Evolutionary conservation across 2,329 filamentous ascomycete species (phyloP).

Genomic region (Exophiala xenobiotica): DNA sequence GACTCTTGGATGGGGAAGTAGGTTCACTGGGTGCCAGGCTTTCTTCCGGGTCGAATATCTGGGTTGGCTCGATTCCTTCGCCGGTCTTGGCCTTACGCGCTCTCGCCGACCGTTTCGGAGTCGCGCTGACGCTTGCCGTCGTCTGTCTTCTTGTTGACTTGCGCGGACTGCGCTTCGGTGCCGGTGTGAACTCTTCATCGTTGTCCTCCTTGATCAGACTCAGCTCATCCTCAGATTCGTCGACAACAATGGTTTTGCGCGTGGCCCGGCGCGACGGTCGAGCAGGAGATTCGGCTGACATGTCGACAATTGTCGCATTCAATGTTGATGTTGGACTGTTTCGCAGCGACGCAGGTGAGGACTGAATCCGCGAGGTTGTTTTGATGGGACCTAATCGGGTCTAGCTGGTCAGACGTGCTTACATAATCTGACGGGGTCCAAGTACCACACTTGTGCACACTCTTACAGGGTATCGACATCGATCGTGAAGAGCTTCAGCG

Average conservation of each 20-base stretch:
- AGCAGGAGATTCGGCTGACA: constrained; percentile 37
- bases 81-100: constrained; percentile 48
- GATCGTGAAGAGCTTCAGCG: too few species aligned
- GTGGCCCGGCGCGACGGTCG: constrained; percentile 62
- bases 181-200: constrained; percentile 79
- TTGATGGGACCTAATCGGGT: too few species aligned
- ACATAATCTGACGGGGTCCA: too few species aligned
- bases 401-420: too few species aligned
- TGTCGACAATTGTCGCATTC: constrained; percentile 1
- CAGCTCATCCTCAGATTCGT: constrained; percentile 71
- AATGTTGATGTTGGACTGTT: background rate
- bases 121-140: constrained; percentile 47
- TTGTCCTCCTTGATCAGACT: constrained; percentile 56
- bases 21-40: constrained; percentile 49
- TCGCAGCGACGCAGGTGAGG: too few species aligned
- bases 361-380: too few species aligned
- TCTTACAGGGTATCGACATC: too few species aligned
- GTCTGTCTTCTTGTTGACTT: constrained; percentile 59
- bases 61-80: constrained; percentile 59
- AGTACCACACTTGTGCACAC: too few species aligned
- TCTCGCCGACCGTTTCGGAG: constrained; percentile 35
- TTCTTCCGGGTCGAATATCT: constrained; percentile 59
- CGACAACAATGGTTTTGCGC: constrained; percentile 71
- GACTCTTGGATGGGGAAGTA: constrained; percentile 52
- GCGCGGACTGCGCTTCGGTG: constrained; percentile 58